phyloP scores from a whole-genome alignment of 495 filamentous ascomycete genomes.

The Aspergillus asperescens region DNA sequence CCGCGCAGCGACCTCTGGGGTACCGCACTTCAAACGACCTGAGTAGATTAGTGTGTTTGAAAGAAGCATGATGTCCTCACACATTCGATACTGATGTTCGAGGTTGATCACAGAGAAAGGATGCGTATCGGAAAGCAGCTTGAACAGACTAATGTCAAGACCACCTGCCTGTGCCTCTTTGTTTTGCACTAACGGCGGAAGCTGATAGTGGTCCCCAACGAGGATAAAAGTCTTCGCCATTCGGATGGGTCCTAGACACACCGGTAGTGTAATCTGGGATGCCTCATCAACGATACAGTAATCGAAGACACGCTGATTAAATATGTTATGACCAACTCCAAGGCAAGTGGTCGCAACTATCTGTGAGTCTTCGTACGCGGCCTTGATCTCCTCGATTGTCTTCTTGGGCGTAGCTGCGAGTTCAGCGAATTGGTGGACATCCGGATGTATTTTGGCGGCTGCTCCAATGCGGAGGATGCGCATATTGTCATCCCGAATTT shows the following conservation, averaged over 20 bases:
- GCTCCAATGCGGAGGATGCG: constrained; percentile 80
- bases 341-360: constrained; percentile 94
- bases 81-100: constrained; percentile 97
- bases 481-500: constrained; percentile 73
- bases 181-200: constrained; percentile 91
- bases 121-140: constrained; percentile 80
- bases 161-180: constrained; percentile 80
- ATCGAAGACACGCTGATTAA: constrained; percentile 85
- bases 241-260: constrained; percentile 87
- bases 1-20: constrained; percentile 61
- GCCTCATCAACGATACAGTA: constrained; percentile 98
- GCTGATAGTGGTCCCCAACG: constrained; percentile 92
- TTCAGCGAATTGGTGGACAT: constrained; percentile 77
- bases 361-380: constrained; percentile 73
- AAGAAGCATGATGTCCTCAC: constrained; percentile 88
- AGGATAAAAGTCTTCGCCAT: constrained; percentile 92
- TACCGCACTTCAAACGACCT: constrained; percentile 85
- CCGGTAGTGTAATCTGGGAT: constrained; percentile 92
- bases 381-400: constrained; percentile 75
- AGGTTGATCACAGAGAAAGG: constrained; percentile 82
- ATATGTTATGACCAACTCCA: constrained; percentile 81
- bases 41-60: constrained; percentile 91
- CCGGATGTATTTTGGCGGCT: constrained; percentile 74
- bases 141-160: constrained; percentile 89
- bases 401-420: constrained; percentile 64